phyloP scores from a whole-genome alignment of 495 filamentous ascomycete species.

The Xylaria castorea region DNA sequence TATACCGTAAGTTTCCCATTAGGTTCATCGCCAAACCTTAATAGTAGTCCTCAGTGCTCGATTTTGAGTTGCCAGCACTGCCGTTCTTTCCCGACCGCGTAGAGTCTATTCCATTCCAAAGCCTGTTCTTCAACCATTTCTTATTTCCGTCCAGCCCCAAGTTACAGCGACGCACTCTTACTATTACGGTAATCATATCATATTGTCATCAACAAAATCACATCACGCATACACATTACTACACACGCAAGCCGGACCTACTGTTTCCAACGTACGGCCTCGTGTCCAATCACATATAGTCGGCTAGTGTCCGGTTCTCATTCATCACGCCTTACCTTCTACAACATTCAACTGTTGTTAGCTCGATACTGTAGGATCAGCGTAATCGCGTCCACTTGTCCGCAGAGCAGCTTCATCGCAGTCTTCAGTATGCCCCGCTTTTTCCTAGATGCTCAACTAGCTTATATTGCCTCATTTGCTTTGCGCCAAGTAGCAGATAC shows the following conservation, averaged over 20 bases:
- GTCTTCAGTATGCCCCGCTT: conserved; percentile 22
- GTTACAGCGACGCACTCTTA: conserved; percentile 6
- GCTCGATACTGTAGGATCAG: neutral
- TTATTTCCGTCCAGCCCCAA: neutral
- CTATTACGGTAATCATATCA: neutral
- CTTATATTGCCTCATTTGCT: conserved; percentile 18
- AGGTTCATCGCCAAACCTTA: conserved; percentile 19
- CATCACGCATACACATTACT: conserved; percentile 5
- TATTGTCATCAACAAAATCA: conserved; percentile 16
- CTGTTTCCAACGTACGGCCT: neutral
- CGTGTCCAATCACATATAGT: neutral
- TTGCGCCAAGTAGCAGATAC: neutral
- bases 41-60: neutral
- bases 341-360: neutral
- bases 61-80: conserved; percentile 2
- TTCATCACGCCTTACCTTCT: neutral
- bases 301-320: neutral
- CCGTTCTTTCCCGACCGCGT: conserved; percentile 12
- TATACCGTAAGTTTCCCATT: neutral
- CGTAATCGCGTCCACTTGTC: conserved; percentile 5
- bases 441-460: conserved; percentile 15
- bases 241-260: neutral
- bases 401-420: conserved; percentile 16
- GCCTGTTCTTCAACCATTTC: neutral
- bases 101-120: neutral